These are phyloP conservation scores for Colletotrichum destructivum DNA, from an alignment of 2,329 filamentous ascomycete genomes.

Conservation along the genomic window DNA sequence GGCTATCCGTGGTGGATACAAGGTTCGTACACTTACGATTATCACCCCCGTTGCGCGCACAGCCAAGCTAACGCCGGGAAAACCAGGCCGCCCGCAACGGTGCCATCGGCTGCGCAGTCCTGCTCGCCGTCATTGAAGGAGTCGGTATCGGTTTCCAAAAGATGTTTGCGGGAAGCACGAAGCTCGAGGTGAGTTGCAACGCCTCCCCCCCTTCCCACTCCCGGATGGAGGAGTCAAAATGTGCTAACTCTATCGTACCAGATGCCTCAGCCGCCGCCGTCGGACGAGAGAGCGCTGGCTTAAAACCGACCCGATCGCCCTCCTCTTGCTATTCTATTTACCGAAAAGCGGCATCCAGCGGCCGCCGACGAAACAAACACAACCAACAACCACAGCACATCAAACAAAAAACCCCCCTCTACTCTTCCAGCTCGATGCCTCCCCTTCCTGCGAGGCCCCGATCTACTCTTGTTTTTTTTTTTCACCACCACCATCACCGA, in stretches of 20 bases:
- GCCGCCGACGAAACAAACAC: constrained; percentile 6
- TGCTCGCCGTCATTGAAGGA: constrained; percentile 87
- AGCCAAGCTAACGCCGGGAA: background rate
- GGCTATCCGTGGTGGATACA: constrained; percentile 91
- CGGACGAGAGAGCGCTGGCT: constrained; percentile 51
- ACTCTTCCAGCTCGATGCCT: constrained; percentile 30
- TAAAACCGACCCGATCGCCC: constrained; percentile 43
- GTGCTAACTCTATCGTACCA: constrained; percentile 41
- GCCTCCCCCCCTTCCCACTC: background rate
- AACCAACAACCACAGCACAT: too few species aligned
- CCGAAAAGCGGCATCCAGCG: background rate
- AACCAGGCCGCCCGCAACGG: constrained; percentile 84
- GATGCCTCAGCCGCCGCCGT: constrained; percentile 52
- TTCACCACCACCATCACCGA: background rate
- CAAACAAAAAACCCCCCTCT: constrained; percentile 35
- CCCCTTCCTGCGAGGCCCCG: background rate
- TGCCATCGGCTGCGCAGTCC: constrained; percentile 94
- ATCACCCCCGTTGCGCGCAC: background rate
- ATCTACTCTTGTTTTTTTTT: constrained; percentile 16
- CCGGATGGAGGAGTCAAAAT: background rate
- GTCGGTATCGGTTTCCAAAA: constrained; percentile 96
- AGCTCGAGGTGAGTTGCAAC: constrained; percentile 76
- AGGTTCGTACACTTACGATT: constrained; percentile 52
- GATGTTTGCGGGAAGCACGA: constrained; percentile 92
- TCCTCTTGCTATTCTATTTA: constrained; percentile 13